Evolutionary conservation across 768 basidiomycete species (phyloP).

Genomic region (Pleurotus tuber-regium): DNA sequence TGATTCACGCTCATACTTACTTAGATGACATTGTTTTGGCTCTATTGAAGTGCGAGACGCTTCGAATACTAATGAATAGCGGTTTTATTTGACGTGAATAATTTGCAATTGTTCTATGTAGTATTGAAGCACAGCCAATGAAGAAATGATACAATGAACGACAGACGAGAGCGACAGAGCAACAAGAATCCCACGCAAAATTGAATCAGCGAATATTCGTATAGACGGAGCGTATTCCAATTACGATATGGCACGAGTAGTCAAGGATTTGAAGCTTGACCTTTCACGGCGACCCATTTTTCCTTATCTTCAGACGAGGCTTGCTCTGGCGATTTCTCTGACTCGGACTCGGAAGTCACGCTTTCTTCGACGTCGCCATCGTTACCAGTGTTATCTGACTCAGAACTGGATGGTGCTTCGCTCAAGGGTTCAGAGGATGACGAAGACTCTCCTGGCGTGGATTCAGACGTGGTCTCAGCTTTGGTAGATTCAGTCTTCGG

Average conservation of each 20-base stretch:
- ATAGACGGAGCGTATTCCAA: not conserved
- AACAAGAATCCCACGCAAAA: conserved; percentile 11
- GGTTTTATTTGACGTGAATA: not conserved
- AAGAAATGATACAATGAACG: conserved; percentile 7
- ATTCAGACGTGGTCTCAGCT: conserved; percentile 19
- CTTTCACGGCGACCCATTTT: conserved; percentile 79
- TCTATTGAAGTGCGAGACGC: too few species aligned
- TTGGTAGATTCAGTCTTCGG: conserved; percentile 31
- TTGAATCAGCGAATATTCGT: conserved; percentile 3
- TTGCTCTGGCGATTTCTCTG: conserved; percentile 38
- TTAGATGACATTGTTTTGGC: too few species aligned
- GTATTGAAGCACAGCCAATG: conserved; percentile 5
- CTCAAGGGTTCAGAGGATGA: conserved; percentile 28
- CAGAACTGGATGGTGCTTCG: conserved; percentile 46
- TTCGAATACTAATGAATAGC: too few species aligned
- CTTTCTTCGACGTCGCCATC: conserved; percentile 80
- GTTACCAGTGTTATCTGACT: conserved; percentile 57
- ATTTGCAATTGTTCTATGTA: conserved; percentile 4
- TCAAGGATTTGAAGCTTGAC: conserved; percentile 22
- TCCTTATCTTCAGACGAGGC: conserved; percentile 42
- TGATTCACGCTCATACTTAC: too few species aligned
- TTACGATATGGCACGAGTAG: not conserved
- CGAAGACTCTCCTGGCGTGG: conserved; percentile 17
- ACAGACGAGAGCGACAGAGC: conserved; percentile 11
- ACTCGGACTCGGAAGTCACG: conserved; percentile 72